A percentile compares a stretch with the other conserved stretches of the same genome.
phyloP scores from a whole-genome alignment of 441 rosid species.

The Iberis amara region DNA sequence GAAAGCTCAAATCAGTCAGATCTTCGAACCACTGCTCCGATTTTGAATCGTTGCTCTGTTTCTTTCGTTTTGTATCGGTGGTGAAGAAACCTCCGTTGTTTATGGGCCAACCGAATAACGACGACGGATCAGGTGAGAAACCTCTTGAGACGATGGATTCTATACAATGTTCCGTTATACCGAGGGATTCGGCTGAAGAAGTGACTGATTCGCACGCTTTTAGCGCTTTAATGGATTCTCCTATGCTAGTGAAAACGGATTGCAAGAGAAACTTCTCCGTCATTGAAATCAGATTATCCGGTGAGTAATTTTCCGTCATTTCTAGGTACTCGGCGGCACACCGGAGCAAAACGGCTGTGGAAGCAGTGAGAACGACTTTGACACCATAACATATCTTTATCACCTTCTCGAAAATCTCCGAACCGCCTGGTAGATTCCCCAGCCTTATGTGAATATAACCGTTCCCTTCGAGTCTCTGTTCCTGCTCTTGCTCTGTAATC shows the following conservation, averaged over 20 bases:
- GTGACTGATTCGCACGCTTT: slow-evolving; percentile 55
- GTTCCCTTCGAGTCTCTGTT: slow-evolving; percentile 22
- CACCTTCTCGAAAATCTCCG: slow-evolving; percentile 58
- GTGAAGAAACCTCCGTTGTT: slow-evolving; percentile 12
- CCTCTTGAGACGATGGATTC: slow-evolving; percentile 45
- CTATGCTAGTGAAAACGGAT: slow-evolving; percentile 45
- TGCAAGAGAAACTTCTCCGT: slow-evolving; percentile 49
- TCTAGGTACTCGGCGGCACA: slow-evolving; percentile 65
- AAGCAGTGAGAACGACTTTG: slow-evolving; percentile 49
- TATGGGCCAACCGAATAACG: slow-evolving; percentile 84
- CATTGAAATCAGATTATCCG: slow-evolving; percentile 51
- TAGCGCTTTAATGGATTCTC: slow-evolving; percentile 49
- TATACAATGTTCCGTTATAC: slow-evolving; percentile 46
- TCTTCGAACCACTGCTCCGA: slow-evolving; percentile 51
- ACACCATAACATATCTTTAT: slow-evolving; percentile 74
- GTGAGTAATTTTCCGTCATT: slow-evolving; percentile 62
- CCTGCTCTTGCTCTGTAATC: slow-evolving; percentile 52
- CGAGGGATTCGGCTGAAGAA: slow-evolving; percentile 38
- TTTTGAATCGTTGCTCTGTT: slow-evolving; percentile 22
- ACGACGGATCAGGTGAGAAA: slow-evolving; percentile 50
- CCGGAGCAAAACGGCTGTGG: slow-evolving; percentile 50
- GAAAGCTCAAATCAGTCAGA: slow-evolving; percentile 39
- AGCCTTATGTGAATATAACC: slow-evolving; percentile 37
- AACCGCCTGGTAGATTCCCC: slow-evolving; percentile 58
- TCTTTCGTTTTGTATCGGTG: slow-evolving; percentile 11